A percentile compares a stretch with the other conserved stretches of the same genome.
Conservation (phyloP, 2,329 filamentous ascomycete species). For the Aspergillus sp. region DNA sequence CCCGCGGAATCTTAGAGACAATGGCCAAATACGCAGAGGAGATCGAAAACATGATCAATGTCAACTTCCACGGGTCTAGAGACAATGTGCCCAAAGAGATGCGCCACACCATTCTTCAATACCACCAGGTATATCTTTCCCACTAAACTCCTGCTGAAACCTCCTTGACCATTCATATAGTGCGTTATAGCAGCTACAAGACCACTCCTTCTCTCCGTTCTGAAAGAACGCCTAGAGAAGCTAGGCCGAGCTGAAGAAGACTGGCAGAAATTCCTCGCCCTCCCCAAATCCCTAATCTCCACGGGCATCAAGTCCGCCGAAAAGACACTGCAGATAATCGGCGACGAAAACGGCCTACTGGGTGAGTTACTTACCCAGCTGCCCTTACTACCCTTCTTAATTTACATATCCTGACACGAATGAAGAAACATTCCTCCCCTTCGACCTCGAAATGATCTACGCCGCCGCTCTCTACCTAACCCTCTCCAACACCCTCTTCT, state of each 20-base stretch:
- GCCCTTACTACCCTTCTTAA: too few species aligned
- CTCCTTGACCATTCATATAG: background rate
- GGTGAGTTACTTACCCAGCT: too few species aligned
- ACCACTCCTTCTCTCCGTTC: constrained; percentile 39
- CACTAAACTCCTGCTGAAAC: too few species aligned
- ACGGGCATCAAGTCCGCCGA: constrained; percentile 45
- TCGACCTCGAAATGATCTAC: too few species aligned
- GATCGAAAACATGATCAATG: constrained; percentile 38
- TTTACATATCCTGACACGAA: too few species aligned
- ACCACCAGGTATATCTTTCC: constrained; percentile 36
- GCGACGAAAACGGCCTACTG: constrained; percentile 34
- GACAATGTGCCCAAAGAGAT: constrained; percentile 40
- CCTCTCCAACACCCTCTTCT: too few species aligned
- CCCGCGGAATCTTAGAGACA: constrained; percentile 35
- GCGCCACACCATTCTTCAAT: constrained; percentile 38
- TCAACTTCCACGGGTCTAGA: constrained; percentile 33
- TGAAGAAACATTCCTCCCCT: too few species aligned
- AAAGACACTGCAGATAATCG: constrained; percentile 42
- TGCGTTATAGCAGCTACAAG: constrained; percentile 44
- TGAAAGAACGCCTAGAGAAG: constrained; percentile 38
- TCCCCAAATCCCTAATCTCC: constrained; percentile 37
- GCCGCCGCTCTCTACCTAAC: too few species aligned
- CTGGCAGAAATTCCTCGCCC: constrained; percentile 33
- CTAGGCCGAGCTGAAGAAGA: constrained; percentile 27
- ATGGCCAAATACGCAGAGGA: constrained; percentile 41